Evolutionary conservation across 2,329 filamentous ascomycete species (phyloP).

Genomic region (Pseudogymnoascus verrucosus): DNA sequence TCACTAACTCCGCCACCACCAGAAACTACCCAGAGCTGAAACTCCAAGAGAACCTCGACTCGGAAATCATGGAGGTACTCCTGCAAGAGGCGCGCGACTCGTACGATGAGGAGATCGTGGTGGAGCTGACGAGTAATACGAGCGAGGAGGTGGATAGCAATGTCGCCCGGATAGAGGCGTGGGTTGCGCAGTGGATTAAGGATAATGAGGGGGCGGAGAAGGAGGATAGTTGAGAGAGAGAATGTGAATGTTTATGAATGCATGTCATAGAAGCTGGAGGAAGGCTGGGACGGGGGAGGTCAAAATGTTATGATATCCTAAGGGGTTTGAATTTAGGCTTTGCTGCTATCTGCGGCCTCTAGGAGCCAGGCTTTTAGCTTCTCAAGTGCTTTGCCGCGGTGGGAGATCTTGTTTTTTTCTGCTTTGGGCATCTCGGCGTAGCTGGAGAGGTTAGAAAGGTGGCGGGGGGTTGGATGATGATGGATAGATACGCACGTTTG

Average conservation of each 20-base stretch:
- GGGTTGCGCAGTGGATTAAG: slow-evolving; percentile 76
- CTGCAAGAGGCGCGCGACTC: slow-evolving; percentile 82
- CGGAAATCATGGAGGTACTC: slow-evolving; percentile 94
- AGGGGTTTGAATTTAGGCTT: background rate
- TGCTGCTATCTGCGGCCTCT: slow-evolving; percentile 15
- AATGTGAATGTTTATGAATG: background rate
- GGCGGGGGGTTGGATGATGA: background rate
- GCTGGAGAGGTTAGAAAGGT: slow-evolving; percentile 32
- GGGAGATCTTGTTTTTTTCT: slow-evolving; percentile 87
- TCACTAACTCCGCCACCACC: background rate
- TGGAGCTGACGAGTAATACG: slow-evolving; percentile 77
- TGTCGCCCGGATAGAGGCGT: slow-evolving; percentile 71
- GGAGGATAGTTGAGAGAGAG: background rate
- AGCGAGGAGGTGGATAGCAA: slow-evolving; percentile 84
- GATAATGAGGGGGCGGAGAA: slow-evolving; percentile 39
- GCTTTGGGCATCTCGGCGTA: slow-evolving; percentile 90
- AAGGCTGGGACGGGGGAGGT: background rate
- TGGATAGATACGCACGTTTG: slow-evolving; percentile 47
- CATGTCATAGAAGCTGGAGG: background rate
- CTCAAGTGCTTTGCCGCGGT: slow-evolving; percentile 76
- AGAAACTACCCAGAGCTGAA: slow-evolving; percentile 80
- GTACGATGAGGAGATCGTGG: slow-evolving; percentile 79
- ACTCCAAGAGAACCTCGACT: slow-evolving; percentile 91
- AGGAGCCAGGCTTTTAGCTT: slow-evolving; percentile 77
- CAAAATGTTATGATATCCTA: background rate